Conservation (phyloP, 75 land plant genomes). For the Cryptomeria japonica region DNA sequence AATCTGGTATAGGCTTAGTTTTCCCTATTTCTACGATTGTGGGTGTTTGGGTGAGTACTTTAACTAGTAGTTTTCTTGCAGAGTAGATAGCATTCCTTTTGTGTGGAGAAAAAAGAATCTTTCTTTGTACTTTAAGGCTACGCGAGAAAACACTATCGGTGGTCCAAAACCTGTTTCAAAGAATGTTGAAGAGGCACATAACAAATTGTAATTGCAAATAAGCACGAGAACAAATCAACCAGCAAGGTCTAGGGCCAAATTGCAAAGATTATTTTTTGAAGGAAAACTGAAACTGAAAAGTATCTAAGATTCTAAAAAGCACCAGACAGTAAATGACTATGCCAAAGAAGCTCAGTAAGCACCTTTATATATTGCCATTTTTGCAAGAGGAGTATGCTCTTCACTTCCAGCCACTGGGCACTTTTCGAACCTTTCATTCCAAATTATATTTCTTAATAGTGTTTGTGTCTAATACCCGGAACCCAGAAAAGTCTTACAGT, state of each 20-base stretch:
- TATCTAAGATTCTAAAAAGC: constrained; percentile 34
- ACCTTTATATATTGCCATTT: constrained; percentile 30
- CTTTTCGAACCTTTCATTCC: constrained; percentile 40
- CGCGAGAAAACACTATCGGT: constrained; percentile 15
- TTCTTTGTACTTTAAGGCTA: background rate
- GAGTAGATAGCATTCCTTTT: too few relatives aligned
- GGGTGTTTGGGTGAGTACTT: background rate
- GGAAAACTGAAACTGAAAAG: constrained; percentile 11
- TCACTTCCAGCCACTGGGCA: constrained; percentile 42
- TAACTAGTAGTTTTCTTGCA: background rate
- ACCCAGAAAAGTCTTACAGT: too few relatives aligned
- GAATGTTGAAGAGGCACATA: background rate
- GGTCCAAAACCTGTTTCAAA: background rate
- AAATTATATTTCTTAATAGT: too few relatives aligned
- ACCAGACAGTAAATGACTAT: constrained; percentile 21
- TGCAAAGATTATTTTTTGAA: constrained; percentile 28
- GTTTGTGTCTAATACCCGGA: too few relatives aligned
- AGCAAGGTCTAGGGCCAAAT: constrained; percentile 33
- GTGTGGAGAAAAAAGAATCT: too few relatives aligned
- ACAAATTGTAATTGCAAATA: background rate
- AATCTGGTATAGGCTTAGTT: background rate
- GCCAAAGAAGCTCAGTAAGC: background rate
- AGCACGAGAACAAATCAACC: background rate
- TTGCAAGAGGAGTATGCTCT: constrained; percentile 44
- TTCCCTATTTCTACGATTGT: too few relatives aligned